Percentiles rank a stretch among this genome's conserved stretches.
Evolutionary conservation across 768 basidiomycete species (phyloP).

Genomic region (Strobilomyces confusus): DNA sequence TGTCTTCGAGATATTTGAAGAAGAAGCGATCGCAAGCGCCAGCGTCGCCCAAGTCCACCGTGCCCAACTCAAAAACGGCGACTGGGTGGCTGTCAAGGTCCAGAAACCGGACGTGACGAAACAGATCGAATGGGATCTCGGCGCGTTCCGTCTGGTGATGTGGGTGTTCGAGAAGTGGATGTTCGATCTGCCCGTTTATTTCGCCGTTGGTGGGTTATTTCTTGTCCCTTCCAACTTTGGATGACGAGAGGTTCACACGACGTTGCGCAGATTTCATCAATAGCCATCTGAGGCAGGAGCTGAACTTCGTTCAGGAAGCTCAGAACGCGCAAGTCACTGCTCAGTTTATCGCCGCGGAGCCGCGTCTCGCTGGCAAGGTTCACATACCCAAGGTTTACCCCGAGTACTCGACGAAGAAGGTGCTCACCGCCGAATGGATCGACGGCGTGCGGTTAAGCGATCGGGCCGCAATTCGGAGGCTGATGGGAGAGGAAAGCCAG

Average conservation of each 20-base stretch:
- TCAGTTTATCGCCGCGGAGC: conserved; percentile 63
- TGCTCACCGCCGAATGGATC: conserved; percentile 86
- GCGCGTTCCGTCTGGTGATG: conserved; percentile 66
- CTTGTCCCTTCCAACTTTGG: neutral
- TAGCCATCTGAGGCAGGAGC: conserved; percentile 76
- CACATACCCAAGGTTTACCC: conserved; percentile 76
- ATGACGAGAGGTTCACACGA: neutral
- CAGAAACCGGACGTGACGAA: conserved; percentile 86
- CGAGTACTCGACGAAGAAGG: conserved; percentile 66
- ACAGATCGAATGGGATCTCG: conserved; percentile 85
- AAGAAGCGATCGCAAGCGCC: conserved; percentile 76
- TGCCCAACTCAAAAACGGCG: conserved; percentile 50
- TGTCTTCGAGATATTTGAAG: conserved; percentile 76
- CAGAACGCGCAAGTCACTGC: conserved; percentile 71
- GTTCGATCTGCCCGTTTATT: conserved; percentile 85
- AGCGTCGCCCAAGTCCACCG: conserved; percentile 91
- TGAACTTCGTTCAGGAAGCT: conserved; percentile 80
- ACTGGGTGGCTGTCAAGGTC: conserved; percentile 89
- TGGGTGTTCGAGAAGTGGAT: conserved; percentile 76
- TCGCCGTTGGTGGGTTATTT: conserved; percentile 57
- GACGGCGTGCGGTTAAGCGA: conserved; percentile 73
- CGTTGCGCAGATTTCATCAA: conserved; percentile 62
- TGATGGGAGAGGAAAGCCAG: conserved; percentile 51
- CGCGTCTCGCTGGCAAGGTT: conserved; percentile 63
- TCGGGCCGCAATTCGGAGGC: conserved; percentile 46